Evolutionary conservation across 768 basidiomycete species (phyloP).

Genomic region (Lentinus brumalis): DNA sequence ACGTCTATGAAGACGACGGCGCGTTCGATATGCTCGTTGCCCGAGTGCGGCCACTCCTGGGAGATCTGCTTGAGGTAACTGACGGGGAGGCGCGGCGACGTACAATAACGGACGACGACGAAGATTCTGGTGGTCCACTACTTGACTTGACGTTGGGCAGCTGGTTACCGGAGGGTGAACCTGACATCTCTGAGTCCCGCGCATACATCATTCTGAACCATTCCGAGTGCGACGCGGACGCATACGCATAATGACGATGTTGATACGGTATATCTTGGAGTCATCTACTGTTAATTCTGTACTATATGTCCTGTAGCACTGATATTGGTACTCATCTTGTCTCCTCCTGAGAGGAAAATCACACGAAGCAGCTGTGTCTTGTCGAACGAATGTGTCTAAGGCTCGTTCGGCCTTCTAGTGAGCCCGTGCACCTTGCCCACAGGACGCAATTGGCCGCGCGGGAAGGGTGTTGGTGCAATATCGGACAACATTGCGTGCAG

Average conservation of each 20-base stretch:
- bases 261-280: not conserved
- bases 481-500: no score
- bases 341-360: no score
- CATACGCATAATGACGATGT: not conserved
- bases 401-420: no score
- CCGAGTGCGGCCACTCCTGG: slow-evolving; percentile 48
- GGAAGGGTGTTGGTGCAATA: no score
- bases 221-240: not conserved
- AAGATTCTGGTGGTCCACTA: not conserved
- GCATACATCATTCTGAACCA: slow-evolving; percentile 16
- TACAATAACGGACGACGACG: not conserved
- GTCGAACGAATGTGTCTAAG: no score
- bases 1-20: slow-evolving; percentile 43
- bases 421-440: no score
- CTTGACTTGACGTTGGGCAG: slow-evolving; percentile 18
- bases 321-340: no score
- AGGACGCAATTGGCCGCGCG: no score
- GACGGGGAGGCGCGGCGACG: slow-evolving; percentile 21
- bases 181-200: slow-evolving; percentile 2
- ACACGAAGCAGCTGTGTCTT: no score
- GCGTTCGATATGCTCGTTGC: slow-evolving; percentile 40
- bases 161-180: slow-evolving; percentile 11
- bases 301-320: not conserved
- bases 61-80: slow-evolving; percentile 47
- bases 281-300: not conserved